Base-by-base conservation (phyloP, 257 asterid genomes). In the Asclepias syriaca region DNA sequence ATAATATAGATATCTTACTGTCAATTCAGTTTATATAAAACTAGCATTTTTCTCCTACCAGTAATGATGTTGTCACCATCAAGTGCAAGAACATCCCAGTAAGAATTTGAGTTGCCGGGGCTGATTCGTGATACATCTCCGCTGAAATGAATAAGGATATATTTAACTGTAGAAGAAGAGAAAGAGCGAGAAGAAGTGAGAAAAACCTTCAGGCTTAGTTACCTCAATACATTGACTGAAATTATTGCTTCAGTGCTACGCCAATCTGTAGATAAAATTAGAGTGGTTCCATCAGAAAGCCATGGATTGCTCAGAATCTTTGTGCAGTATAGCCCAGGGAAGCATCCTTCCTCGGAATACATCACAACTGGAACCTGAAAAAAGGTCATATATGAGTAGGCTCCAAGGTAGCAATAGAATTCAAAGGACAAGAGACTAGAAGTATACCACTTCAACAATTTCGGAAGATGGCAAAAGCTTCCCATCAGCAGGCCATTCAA, bases 251-350 rank as follows among this genome's bases (percentile, higher is more conserved):
- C 85, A 69, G 85, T 65, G 82, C 97, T 90, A 39, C 93, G 87
- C 99, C 99, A 92, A n/a, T 78, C 22, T 54, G 98, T 88, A 32
- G 97, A 84, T 74, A 92, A 75, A 79, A 92, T 83, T 78, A 95
- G 61, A 19, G 96, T 88, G 65, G 58, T 77, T 69, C 96, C 98
- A 84, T 95, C 97, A 37, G 98, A 92, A 69, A 92, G 96, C 98
- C 98, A 95, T 37, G 99, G 91, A n/a, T 84, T 77, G 54, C 77
- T 65, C 43, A 86, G 88, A 75, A 87, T 50, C 65, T 78, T 85
- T 7, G 79, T 75, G 73, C 78, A 80, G 75, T 92, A 92, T 66
- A 95, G 77, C 71, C 99, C 99, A 5, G 98, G 99, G 83, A 95
- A 92, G 64, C 86, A 71, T 73, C 88, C 97, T 66, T 88, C 92